Evolutionary conservation across 805 yeast species (phyloP).

Genomic region (Wickerhamomyces pijperi): DNA sequence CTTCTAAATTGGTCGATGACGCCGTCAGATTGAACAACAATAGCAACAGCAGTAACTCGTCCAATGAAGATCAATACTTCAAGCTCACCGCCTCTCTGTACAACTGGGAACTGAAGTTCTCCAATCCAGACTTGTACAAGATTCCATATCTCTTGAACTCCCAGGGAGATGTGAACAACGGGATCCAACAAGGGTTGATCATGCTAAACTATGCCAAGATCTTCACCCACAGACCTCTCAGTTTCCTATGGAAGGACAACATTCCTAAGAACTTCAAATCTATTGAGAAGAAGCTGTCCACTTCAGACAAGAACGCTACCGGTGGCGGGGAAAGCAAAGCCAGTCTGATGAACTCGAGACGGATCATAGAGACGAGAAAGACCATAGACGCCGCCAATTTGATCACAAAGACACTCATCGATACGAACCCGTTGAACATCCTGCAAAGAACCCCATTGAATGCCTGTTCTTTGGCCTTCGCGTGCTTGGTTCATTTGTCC

Average conservation of each 20-base stretch:
- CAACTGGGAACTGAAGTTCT: slow-evolving; percentile 37
- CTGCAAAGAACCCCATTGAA: slow-evolving; percentile 36
- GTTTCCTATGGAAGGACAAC: slow-evolving; percentile 40
- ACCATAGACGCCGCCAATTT: slow-evolving; percentile 44
- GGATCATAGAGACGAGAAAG: slow-evolving; percentile 40
- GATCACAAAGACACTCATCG: slow-evolving; percentile 33
- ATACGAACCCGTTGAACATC: slow-evolving; percentile 33
- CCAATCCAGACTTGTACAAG: slow-evolving; percentile 29
- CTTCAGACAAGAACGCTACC: too few species aligned
- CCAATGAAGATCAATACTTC: slow-evolving; percentile 24
- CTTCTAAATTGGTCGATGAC: slow-evolving; percentile 37
- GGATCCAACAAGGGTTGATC: slow-evolving; percentile 39
- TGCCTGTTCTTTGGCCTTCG: slow-evolving; percentile 44
- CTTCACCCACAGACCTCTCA: slow-evolving; percentile 43
- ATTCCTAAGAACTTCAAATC: slow-evolving; percentile 30
- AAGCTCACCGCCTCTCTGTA: slow-evolving; percentile 36
- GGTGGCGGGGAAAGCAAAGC: slow-evolving; percentile 18
- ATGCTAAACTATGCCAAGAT: slow-evolving; percentile 40
- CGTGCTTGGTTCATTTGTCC: slow-evolving; percentile 39
- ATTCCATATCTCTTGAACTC: slow-evolving; percentile 31
- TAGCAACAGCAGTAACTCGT: slow-evolving; percentile 12
- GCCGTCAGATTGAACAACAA: slow-evolving; percentile 36
- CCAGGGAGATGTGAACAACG: slow-evolving; percentile 38
- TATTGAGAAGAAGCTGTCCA: slow-evolving; percentile 18
- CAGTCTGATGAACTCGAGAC: slow-evolving; percentile 29